These are phyloP conservation scores for Aspergillus puulaauensis DNA, from an alignment of 2,329 filamentous ascomycete genomes.

Conservation along the genomic window DNA sequence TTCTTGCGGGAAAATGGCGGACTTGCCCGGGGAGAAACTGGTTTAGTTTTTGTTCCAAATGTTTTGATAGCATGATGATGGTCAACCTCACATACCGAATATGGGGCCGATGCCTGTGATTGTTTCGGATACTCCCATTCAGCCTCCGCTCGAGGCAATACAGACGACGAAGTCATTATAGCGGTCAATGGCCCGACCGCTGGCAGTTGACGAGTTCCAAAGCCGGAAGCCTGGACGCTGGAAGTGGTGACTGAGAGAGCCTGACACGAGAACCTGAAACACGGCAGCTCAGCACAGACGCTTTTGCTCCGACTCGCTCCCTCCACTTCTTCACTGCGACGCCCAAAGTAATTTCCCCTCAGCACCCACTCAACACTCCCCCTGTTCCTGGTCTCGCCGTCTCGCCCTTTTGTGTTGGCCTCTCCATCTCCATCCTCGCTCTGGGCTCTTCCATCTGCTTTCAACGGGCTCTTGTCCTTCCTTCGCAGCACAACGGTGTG, in stretches of 20 bases:
- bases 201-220: not conserved
- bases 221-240: not conserved
- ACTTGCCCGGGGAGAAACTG: too few species aligned
- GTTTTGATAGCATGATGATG: too few species aligned
- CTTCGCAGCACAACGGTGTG: not conserved
- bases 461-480: not conserved
- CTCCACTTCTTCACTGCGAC: not conserved
- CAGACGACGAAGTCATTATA: too few species aligned
- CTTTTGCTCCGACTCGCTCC: not conserved
- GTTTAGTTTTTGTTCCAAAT: too few species aligned
- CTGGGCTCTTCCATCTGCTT: not conserved
- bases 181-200: too few species aligned
- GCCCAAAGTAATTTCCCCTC: not conserved
- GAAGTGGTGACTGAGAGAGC: not conserved
- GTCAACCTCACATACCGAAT: too few species aligned
- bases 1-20: too few species aligned
- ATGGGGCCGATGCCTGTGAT: too few species aligned
- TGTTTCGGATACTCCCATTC: too few species aligned
- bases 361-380: not conserved
- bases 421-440: not conserved
- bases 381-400: not conserved
- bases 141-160: too few species aligned
- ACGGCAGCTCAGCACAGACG: not conserved
- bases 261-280: not conserved
- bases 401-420: not conserved